Evolutionary conservation across 257 asterid genomes (phyloP), one percentile per base, ranked within the genome.

Genomic region (Marsdenia floribunda): DNA sequence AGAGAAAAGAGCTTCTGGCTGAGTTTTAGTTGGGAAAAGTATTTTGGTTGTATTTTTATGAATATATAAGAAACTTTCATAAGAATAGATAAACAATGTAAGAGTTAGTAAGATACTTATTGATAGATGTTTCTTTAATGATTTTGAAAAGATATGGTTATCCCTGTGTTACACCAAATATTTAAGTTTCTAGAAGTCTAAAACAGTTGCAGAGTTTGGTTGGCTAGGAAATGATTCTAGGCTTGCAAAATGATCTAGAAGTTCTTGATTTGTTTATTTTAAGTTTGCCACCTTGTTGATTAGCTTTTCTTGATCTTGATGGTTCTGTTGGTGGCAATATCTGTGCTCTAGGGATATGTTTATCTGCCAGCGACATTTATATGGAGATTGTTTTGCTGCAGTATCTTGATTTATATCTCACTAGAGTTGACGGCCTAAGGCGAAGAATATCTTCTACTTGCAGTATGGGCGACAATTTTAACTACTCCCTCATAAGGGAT

Each of bases 391-490:
- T 80, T 42, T 71, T 87, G 71, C 85, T 86, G 74, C 97, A 95
- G 99, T 95, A 95, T 85, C 86, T 92, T 54, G 92, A 95, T 76
- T 75, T 90, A 76, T 92, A 83, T 82, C 97, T 92, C 82, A 92
- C 99, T 0, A 90, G 99, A 85, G 92, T 90, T 54, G 96, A 90
- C 84, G 96, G 93, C 73, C 82, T 95, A 82, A 92, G 99, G 86
- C 83, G 99, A 86, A 89, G 90, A 80, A 57, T 87, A 38, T 92
- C 93, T 77, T 79, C 76, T 78, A 81, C 88, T 71, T 75, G 80
- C 47, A 82, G 83, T 75, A 84, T 46, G 72, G 91, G 84, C 70
- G 87, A 82, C 66, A 83, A 68, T 77, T 46, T 83, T 78, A 83
- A 87, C 72, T 89, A 76, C 83, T 76, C 85, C 52, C 76, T 77